phyloP scores from a whole-genome alignment of 164 flowering plant genomes.

The Brasenia schreberi region DNA sequence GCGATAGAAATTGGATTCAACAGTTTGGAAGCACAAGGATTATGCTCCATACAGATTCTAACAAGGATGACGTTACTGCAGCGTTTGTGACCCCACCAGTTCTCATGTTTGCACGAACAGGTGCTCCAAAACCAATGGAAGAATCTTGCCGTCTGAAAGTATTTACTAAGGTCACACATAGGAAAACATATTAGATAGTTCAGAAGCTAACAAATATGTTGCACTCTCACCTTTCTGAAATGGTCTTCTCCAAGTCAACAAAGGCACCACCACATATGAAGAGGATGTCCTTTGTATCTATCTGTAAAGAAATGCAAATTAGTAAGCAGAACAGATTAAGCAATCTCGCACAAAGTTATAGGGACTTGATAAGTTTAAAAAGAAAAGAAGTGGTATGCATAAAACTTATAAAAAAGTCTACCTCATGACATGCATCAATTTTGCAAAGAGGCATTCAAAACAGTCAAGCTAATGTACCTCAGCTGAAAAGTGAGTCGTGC shows the following conservation, averaged over 20 bases:
- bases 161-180: not conserved
- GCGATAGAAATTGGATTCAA: not conserved
- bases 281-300: slow-evolving; percentile 94
- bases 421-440: too few relatives aligned
- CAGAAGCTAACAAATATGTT: not conserved
- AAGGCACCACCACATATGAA: slow-evolving; percentile 99
- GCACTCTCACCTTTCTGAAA: slow-evolving; percentile 68
- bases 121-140: slow-evolving; percentile 99
- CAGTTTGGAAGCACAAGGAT: not conserved
- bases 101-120: slow-evolving; percentile 96
- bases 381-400: too few relatives aligned
- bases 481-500: too few relatives aligned
- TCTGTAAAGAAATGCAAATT: slow-evolving; percentile 28
- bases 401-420: too few relatives aligned
- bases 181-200: not conserved
- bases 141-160: slow-evolving; percentile 83
- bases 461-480: too few relatives aligned
- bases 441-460: too few relatives aligned
- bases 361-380: too few relatives aligned
- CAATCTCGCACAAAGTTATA: too few relatives aligned
- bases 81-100: slow-evolving; percentile 56
- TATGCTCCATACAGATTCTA: slow-evolving; percentile 43
- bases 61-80: slow-evolving; percentile 66
- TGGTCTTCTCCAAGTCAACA: slow-evolving; percentile 90
- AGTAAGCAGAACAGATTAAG: too few relatives aligned